These are phyloP conservation scores for Camillea tinctor DNA, from an alignment of 2,329 filamentous ascomycete genomes.

Conservation along the genomic window DNA sequence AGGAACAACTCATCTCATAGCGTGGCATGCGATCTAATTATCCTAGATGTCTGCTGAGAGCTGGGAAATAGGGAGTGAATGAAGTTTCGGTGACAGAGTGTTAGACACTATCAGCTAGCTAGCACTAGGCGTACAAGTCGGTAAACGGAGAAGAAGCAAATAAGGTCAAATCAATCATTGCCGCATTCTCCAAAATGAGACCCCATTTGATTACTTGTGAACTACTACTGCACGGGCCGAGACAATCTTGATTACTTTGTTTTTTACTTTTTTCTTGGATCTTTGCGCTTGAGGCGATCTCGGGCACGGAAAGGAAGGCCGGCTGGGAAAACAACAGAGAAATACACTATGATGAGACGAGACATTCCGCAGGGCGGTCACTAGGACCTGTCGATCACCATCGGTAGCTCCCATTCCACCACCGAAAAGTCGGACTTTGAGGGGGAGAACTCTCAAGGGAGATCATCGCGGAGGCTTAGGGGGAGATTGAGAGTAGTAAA, in stretches of 20 bases:
- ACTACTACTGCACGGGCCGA: neutral
- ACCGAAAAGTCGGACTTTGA: neutral
- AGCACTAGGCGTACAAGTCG: neutral
- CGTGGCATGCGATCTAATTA: neutral
- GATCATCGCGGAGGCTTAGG: neutral
- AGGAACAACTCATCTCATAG: neutral
- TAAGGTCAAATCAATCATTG: neutral
- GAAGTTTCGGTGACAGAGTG: neutral
- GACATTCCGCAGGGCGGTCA: neutral
- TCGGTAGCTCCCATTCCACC: neutral
- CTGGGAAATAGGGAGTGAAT: neutral
- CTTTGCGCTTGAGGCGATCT: neutral
- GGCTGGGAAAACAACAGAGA: neutral
- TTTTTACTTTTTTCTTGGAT: too few relatives aligned
- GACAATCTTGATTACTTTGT: neutral
- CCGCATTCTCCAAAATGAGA: neutral
- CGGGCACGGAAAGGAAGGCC: neutral
- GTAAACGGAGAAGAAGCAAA: neutral
- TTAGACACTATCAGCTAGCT: neutral
- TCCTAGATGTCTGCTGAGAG: neutral
- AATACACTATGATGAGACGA: neutral
- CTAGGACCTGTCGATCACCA: neutral
- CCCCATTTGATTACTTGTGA: neutral
- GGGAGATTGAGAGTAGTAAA: slow-evolving; percentile 9
- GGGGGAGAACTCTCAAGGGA: neutral